phyloP scores from a whole-genome alignment of 768 basidiomycete genomes.

The Serpula lacrymans region DNA sequence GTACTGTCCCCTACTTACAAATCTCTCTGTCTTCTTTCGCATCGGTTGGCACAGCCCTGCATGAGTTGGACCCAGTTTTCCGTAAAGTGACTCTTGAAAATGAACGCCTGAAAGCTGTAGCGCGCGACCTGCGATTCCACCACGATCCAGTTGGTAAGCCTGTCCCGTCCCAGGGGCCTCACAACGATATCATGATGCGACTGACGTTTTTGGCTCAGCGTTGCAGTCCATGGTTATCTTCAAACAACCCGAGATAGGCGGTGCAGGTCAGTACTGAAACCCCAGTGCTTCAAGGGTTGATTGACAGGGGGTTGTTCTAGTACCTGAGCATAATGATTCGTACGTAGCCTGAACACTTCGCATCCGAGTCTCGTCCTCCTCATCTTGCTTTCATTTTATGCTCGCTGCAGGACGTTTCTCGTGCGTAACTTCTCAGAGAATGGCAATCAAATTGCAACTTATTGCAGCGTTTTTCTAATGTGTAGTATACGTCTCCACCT shows the following conservation, averaged over 20 bases:
- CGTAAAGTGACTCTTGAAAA: slow-evolving; percentile 79
- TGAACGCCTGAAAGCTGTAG: slow-evolving; percentile 61
- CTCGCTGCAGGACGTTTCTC: slow-evolving; percentile 59
- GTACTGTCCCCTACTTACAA: neutral
- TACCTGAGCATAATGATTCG: slow-evolving; percentile 93
- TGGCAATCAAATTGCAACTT: neutral
- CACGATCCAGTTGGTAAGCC: slow-evolving; percentile 74
- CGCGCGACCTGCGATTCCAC: slow-evolving; percentile 78
- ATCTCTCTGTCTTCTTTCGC: too few relatives aligned
- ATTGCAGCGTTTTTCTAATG: slow-evolving; percentile 4
- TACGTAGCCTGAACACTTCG: slow-evolving; percentile 38
- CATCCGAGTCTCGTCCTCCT: neutral
- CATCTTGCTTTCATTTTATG: neutral
- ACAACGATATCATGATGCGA: neutral
- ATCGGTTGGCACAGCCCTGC: too few relatives aligned
- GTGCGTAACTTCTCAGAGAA: slow-evolving; percentile 42
- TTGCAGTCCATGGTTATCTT: slow-evolving; percentile 95
- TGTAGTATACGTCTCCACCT: slow-evolving; percentile 87
- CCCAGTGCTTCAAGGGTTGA: neutral
- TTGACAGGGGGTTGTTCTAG: slow-evolving; percentile 41
- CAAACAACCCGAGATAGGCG: slow-evolving; percentile 91
- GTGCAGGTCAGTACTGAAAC: slow-evolving; percentile 59
- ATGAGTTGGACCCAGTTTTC: slow-evolving; percentile 82
- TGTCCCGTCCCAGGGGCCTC: neutral
- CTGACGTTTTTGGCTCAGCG: slow-evolving; percentile 41